phyloP scores from a whole-genome alignment of 768 basidiomycete genomes.

The Lentinula edodes region DNA sequence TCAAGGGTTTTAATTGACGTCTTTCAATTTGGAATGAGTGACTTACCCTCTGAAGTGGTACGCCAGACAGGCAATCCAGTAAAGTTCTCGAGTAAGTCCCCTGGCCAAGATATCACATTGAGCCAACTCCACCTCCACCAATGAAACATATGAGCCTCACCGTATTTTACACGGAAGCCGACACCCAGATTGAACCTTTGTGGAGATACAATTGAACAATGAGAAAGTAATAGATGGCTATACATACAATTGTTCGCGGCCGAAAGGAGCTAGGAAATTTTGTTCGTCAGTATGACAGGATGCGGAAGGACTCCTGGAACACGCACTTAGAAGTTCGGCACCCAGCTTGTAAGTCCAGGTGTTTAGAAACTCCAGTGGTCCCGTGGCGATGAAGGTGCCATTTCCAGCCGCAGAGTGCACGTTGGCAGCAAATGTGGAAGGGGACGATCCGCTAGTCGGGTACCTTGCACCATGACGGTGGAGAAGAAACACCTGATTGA shows the following conservation, averaged over 20 bases:
- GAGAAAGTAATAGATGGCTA: not conserved
- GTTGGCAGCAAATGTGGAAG: slow-evolving; percentile 38
- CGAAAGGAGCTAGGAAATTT: slow-evolving; percentile 51
- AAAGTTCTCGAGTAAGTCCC: slow-evolving; percentile 36
- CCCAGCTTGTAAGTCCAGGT: slow-evolving; percentile 78
- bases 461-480: slow-evolving; percentile 69
- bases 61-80: slow-evolving; percentile 54
- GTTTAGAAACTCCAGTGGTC: slow-evolving; percentile 59
- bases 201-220: not conserved
- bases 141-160: slow-evolving; percentile 27
- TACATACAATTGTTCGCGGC: slow-evolving; percentile 59
- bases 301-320: not conserved
- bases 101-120: slow-evolving; percentile 8
- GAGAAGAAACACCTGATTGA: slow-evolving; percentile 51
- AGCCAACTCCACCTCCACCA: not conserved
- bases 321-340: slow-evolving; percentile 47
- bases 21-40: not conserved
- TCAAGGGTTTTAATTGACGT: not conserved
- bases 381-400: slow-evolving; percentile 43
- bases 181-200: slow-evolving; percentile 44
- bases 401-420: slow-evolving; percentile 38
- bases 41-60: slow-evolving; percentile 49
- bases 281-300: not conserved
- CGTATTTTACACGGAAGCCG: slow-evolving; percentile 60
- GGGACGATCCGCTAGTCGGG: slow-evolving; percentile 41